Percentiles rank a stretch among this genome's conserved stretches.
Evolutionary conservation across 1,139 yeast genomes (phyloP).

Genomic region (Debaryomyces sp.): DNA sequence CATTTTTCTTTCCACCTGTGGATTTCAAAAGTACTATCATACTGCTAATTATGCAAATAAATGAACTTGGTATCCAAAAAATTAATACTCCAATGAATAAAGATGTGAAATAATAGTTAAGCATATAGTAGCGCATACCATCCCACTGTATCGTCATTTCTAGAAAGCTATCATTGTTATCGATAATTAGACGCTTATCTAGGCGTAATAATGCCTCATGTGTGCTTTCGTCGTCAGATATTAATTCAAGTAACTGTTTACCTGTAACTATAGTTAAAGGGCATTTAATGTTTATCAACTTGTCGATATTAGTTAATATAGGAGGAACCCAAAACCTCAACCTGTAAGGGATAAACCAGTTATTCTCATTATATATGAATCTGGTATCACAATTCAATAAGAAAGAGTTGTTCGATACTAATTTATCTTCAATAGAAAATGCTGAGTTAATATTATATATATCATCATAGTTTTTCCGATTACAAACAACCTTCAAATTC

Average conservation of each 20-base stretch:
- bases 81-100: conserved; percentile 51
- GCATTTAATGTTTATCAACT: conserved; percentile 7
- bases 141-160: conserved; percentile 41
- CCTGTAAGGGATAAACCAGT: conserved; percentile 38
- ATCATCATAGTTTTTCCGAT: conserved; percentile 19
- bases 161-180: conserved; percentile 16
- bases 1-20: neutral
- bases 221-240: conserved; percentile 11
- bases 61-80: conserved; percentile 50
- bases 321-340: conserved; percentile 45
- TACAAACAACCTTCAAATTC: conserved; percentile 19
- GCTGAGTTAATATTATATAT: conserved; percentile 10
- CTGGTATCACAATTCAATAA: conserved; percentile 36
- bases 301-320: conserved; percentile 26
- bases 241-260: conserved; percentile 5
- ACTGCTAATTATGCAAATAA: conserved; percentile 30
- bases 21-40: conserved; percentile 15
- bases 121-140: conserved; percentile 62
- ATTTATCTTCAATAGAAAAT: conserved; percentile 3
- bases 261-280: neutral
- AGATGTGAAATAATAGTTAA: conserved; percentile 47
- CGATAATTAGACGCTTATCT: conserved; percentile 11
- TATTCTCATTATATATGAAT: conserved; percentile 29
- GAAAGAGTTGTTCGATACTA: conserved; percentile 15
- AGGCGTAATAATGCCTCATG: neutral